Evolutionary conservation across 1,139 yeast genomes (phyloP).

Genomic region (Blastobotrys niveus): DNA sequence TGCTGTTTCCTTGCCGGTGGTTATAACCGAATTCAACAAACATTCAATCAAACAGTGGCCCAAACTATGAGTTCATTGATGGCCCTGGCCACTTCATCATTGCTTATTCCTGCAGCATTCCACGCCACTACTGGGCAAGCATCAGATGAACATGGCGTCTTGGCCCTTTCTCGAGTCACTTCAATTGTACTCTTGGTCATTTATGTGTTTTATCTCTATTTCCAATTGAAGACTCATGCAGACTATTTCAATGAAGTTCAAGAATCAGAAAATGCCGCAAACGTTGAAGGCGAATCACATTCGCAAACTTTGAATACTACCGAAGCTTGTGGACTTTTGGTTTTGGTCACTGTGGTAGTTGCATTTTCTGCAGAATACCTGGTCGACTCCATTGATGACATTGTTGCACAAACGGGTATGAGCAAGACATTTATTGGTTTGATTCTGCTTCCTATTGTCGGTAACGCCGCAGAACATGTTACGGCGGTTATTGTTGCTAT

Average conservation of each 20-base stretch:
- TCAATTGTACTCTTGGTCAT: constrained; percentile 71
- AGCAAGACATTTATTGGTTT: constrained; percentile 94
- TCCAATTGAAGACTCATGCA: constrained; percentile 86
- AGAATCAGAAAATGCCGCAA: constrained; percentile 24
- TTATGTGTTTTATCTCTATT: constrained; percentile 70
- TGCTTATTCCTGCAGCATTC: constrained; percentile 93
- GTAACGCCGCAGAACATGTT: constrained; percentile 98
- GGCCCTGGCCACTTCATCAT: constrained; percentile 84
- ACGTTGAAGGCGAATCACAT: constrained; percentile 20
- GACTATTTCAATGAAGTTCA: constrained; percentile 47
- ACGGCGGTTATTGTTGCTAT: constrained; percentile 92
- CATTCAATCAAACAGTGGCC: constrained; percentile 92
- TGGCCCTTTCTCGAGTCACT: constrained; percentile 80
- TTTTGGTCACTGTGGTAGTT: constrained; percentile 69
- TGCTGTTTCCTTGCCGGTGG: constrained; percentile 95
- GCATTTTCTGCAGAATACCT: constrained; percentile 89
- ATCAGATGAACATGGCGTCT: constrained; percentile 45
- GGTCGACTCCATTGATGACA: constrained; percentile 86
- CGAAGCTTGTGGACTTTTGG: constrained; percentile 37
- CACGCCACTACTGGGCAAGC: constrained; percentile 53
- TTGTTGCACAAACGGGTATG: constrained; percentile 76
- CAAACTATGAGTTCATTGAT: constrained; percentile 93
- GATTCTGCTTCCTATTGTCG: constrained; percentile 90
- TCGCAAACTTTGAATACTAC: constrained; percentile 26
- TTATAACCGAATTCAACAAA: constrained; percentile 73